Evolutionary conservation across 2,329 filamentous ascomycete species (phyloP).

Genomic region (Ophiocordyceps sinensis): DNA sequence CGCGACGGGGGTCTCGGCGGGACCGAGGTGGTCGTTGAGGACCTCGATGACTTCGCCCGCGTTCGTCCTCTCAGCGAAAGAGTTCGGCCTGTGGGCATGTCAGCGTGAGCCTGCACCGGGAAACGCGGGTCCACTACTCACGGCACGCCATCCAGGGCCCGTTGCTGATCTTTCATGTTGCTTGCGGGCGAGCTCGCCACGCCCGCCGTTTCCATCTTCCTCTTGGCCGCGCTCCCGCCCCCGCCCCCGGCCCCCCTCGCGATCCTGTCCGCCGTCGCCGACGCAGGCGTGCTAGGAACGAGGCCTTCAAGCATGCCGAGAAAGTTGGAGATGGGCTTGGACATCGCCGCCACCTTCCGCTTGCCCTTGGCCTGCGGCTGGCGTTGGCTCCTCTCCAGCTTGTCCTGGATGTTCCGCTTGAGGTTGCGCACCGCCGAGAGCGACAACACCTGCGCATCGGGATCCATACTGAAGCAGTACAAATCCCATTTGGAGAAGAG

Average conservation of each 20-base stretch:
- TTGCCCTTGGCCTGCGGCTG: slow-evolving; percentile 45
- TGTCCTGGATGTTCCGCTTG: slow-evolving; percentile 77
- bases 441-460: slow-evolving; percentile 55
- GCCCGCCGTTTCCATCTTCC: slow-evolving; percentile 15
- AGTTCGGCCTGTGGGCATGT: slow-evolving; percentile 9
- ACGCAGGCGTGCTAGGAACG: slow-evolving; percentile 45
- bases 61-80: slow-evolving; percentile 63
- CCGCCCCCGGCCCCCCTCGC: slow-evolving; percentile 13
- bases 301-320: slow-evolving; percentile 72
- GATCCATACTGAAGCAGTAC: slow-evolving; percentile 88
- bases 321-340: slow-evolving; percentile 53
- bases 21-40: slow-evolving; percentile 59
- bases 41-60: slow-evolving; percentile 72
- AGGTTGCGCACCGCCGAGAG: slow-evolving; percentile 61
- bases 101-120: slow-evolving; percentile 2
- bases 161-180: slow-evolving; percentile 18
- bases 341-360: slow-evolving; percentile 48
- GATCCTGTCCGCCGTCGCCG: slow-evolving; percentile 23
- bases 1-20: slow-evolving; percentile 54
- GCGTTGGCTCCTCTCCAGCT: slow-evolving; percentile 62
- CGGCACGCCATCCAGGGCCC: slow-evolving; percentile 13
- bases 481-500: slow-evolving; percentile 98
- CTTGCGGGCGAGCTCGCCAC: slow-evolving; percentile 18
- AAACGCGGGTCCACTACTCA: slow-evolving; percentile 6
- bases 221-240: slow-evolving; percentile 16